Conservation (phyloP, 352 stramenopile genomes). For the Pythium phragmitis region DNA sequence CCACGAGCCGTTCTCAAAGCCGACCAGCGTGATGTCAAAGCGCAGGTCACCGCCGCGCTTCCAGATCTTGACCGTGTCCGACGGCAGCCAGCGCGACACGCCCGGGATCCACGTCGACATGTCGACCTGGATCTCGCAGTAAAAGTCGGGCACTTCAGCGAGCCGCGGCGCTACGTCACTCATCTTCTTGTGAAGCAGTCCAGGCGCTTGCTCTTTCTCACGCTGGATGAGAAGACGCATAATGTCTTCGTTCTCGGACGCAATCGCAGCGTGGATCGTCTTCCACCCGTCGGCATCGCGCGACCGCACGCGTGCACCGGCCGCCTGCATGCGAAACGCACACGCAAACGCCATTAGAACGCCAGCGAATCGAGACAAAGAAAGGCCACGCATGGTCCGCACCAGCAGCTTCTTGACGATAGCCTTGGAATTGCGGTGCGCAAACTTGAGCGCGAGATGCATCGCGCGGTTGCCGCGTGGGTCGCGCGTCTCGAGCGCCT, state of each 20-base stretch:
- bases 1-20: conserved; percentile 63
- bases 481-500: conserved; percentile 53
- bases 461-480: conserved; percentile 56
- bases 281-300: conserved; percentile 64
- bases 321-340: conserved; percentile 31
- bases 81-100: conserved; percentile 65
- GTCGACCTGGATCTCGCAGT: conserved; percentile 64
- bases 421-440: conserved; percentile 47
- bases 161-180: conserved; percentile 43
- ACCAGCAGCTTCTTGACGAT: conserved; percentile 64
- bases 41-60: conserved; percentile 59
- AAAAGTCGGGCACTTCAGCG: conserved; percentile 54
- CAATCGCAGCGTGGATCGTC: conserved; percentile 59
- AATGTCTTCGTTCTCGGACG: conserved; percentile 59
- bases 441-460: conserved; percentile 69
- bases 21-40: conserved; percentile 65
- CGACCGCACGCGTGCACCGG: conserved; percentile 60
- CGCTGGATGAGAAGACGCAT: conserved; percentile 46
- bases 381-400: background rate
- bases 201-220: conserved; percentile 64
- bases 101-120: conserved; percentile 73
- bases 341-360: background rate
- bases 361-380: background rate
- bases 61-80: conserved; percentile 76
- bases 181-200: conserved; percentile 54